Base-by-base conservation (phyloP, 1,284 basidiomycete species). In the Gymnopus androsaceus region DNA sequence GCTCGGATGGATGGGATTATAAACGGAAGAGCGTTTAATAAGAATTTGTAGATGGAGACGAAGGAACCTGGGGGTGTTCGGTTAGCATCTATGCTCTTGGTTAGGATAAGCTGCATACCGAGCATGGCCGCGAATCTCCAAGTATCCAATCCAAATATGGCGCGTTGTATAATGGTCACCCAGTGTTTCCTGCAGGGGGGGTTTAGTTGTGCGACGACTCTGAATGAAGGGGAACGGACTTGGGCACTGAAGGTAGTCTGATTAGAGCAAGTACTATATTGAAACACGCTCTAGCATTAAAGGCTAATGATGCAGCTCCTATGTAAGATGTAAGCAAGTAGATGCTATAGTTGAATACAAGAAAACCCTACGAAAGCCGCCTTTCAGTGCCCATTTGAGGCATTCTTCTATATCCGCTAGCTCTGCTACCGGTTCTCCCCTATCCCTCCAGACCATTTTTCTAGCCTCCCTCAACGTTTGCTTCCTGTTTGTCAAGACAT, bases 51-150 rank as follows among this genome's bases (percentile, higher is more conserved):
- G 15, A 93, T 64, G 12, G 86, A 81, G 6, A 90, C 89, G 64
- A 94, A 94, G 0, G 88, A 84, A 2, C 88, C 90, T 90, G 60
- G 15, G 34, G 17, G 9, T n/a, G 51, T 3, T 30, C 19, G 41
- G 19, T 51, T 47, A 8, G n/a, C n/a, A 17, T 21, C 54, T 9
- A 42, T 27, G 11, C 11, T 15, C 21, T n/a, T 19, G 44, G 34
- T 27, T 47, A 30, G 47, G 19, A 4, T 42, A 36, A 51, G 27
- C 42, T 23, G 73, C 75, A 41, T 59, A 86, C 92, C 92, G 30
- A 96, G 76, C 91, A 94, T 95, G 0, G 85, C 84, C 6, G 87
- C 90, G 59, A 95, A 94, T 28, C 94, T 79, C 65, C 88, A 80
- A 0, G 90, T 87, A 65, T 95, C 93, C 44, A 75, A 63, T 0